Conservation (phyloP, 208 protist species). For the Leishmania lainsoni region DNA sequence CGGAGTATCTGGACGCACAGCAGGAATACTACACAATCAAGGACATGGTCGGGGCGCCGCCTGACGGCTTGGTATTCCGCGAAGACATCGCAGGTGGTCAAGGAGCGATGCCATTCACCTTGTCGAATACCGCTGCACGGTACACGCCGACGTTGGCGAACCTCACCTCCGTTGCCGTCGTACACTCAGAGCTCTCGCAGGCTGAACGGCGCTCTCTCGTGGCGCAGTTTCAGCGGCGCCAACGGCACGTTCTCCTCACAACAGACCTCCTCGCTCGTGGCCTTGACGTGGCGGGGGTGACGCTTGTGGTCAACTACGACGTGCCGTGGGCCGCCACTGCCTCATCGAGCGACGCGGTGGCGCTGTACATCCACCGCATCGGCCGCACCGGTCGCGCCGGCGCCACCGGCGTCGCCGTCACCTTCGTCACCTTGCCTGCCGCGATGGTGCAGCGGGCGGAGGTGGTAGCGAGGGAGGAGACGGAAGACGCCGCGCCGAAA, state of each 20-base stretch:
- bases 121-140: background rate
- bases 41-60: constrained; percentile 52
- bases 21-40: constrained; percentile 44
- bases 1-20: constrained; percentile 43
- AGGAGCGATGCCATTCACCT: background rate
- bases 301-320: constrained; percentile 99
- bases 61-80: constrained; percentile 26
- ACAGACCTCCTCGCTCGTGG: constrained; percentile 96
- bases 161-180: constrained; percentile 64
- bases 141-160: constrained; percentile 27
- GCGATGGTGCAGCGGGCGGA: constrained; percentile 40
- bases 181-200: constrained; percentile 84
- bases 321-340: constrained; percentile 69
- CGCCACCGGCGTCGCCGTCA: constrained; percentile 88
- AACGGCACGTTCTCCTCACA: constrained; percentile 97
- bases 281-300: constrained; percentile 96
- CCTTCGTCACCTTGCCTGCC: constrained; percentile 86
- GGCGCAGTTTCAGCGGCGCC: constrained; percentile 91
- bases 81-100: background rate
- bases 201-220: constrained; percentile 95
- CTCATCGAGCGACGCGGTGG: constrained; percentile 44
- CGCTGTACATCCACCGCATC: constrained; percentile 97
- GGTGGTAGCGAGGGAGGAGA: constrained; percentile 19
- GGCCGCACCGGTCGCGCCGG: constrained; percentile 92
- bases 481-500: background rate